Evolutionary conservation across 208 protist species (phyloP), one percentile per base, ranked within the genome.

Genomic region (Leptomonas pyrrhocoris): DNA sequence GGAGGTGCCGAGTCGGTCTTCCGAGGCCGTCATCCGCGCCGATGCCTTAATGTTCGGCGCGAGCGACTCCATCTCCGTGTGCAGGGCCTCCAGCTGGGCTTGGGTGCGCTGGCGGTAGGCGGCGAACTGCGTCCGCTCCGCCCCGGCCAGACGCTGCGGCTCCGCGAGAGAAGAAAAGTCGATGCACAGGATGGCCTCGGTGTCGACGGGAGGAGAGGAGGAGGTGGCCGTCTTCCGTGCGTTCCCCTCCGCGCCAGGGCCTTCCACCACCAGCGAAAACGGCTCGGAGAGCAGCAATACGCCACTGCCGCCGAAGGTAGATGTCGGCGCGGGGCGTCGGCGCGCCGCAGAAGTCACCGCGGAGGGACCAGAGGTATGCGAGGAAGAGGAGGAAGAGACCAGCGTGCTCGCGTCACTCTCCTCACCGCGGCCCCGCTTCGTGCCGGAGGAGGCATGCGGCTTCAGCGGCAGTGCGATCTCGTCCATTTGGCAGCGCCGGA

Each of bases 401-500:
- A 51, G 45, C 53, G 65, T 34, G 25, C 40, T 43, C 7, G 25
- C 21, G 63, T 49, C 63, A 3, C 58, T 62, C 38, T 81, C 82
- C 43, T 62, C 79, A 3, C 42, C 53, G 15, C 84, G 79, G 23
- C 34, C 28, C 48, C 82, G 87, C 64, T 93, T 95, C 30, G 61
- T 68, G 40, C 85, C 84, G 21, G 61, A 38, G 30, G 75, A 69
- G n/a, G 66, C 49, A n/a, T 43, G 68, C 27, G 70, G 63, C 65
- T 75, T 86, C 42, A 96, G 65, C 18, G 84, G 88, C 1, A 98
- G 56, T 8, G 77, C 73, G 18, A 94, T 86, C 61, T 94, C 92
- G 46, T 97, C 88, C 79, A 98, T 93, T 55, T 94, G 82, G 67
- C 89, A 95, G 2, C 88, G 86, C 15, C 83, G 84, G 30, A 97